A percentile compares a stretch with the other conserved stretches of the same genome.
Conservation (phyloP, 192 early-diverging fungal species). For the Gorgonomyces haynaldii region DNA sequence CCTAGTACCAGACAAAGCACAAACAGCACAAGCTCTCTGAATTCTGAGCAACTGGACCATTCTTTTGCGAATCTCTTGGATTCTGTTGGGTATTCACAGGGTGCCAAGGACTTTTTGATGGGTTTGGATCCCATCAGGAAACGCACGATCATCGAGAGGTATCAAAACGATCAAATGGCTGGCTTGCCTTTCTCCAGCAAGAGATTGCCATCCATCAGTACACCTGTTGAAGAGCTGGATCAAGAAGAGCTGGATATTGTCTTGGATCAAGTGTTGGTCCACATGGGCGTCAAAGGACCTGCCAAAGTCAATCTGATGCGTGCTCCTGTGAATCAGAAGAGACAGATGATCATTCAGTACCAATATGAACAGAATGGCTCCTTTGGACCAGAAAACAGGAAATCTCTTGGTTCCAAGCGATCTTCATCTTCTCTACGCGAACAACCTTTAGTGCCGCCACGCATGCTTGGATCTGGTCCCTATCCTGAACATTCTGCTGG, state of each 20-base stretch:
- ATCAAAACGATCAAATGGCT: too few relatives aligned
- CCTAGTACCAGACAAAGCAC: too few relatives aligned
- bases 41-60: too few relatives aligned
- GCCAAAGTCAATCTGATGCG: slow-evolving; percentile 15
- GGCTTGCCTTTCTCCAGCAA: too few relatives aligned
- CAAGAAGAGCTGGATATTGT: slow-evolving; percentile 1
- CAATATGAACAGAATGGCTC: not conserved
- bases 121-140: too few relatives aligned
- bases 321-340: slow-evolving; percentile 1
- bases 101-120: too few relatives aligned
- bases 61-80: too few relatives aligned
- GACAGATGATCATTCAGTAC: slow-evolving; percentile 14
- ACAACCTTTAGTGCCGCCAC: not conserved
- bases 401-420: not conserved
- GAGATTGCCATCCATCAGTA: too few relatives aligned
- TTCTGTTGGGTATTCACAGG: too few relatives aligned
- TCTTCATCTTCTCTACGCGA: slow-evolving; percentile 2
- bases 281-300: slow-evolving; percentile 11
- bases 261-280: slow-evolving; percentile 10
- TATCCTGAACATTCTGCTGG: slow-evolving; percentile 10
- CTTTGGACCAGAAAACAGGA: not conserved
- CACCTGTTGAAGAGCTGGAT: not conserved
- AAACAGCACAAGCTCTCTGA: too few relatives aligned
- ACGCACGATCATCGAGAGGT: too few relatives aligned
- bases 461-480: too few relatives aligned